Conservation (phyloP, 2,329 filamentous ascomycete genomes). For the Venturia oleaginea region DNA sequence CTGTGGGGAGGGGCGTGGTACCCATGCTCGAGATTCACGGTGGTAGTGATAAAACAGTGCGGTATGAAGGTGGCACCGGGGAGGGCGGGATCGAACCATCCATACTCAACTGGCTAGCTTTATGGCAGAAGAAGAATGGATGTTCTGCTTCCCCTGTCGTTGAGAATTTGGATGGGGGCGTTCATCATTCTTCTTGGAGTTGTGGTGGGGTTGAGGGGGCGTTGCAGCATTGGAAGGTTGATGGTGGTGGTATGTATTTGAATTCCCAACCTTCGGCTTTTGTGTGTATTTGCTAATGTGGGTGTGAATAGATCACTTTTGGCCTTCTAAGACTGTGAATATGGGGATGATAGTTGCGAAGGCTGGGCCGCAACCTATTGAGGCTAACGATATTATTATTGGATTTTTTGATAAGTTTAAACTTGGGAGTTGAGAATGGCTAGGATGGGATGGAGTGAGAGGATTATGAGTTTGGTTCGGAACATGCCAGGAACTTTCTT, state of each 20-base stretch:
- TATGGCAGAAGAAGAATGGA: background rate
- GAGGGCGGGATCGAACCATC: slow-evolving; percentile 36
- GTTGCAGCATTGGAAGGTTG: slow-evolving; percentile 38
- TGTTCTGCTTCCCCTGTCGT: slow-evolving; percentile 21
- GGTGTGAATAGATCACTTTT: slow-evolving; percentile 30
- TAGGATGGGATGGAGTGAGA: no score
- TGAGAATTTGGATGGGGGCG: slow-evolving; percentile 30
- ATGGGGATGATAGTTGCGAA: slow-evolving; percentile 34
- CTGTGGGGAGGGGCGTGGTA: slow-evolving; percentile 28
- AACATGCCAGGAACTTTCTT: no score
- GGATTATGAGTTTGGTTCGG: no score
- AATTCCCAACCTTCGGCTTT: background rate
- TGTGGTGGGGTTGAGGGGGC: slow-evolving; percentile 29
- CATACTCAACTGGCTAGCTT: slow-evolving; percentile 32
- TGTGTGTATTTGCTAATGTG: background rate
- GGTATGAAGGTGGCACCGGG: slow-evolving; percentile 36
- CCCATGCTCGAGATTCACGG: slow-evolving; percentile 45
- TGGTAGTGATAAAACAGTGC: slow-evolving; percentile 37
- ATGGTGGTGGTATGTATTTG: slow-evolving; percentile 31
- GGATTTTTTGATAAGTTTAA: slow-evolving; percentile 35
- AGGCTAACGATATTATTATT: slow-evolving; percentile 37
- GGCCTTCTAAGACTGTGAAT: slow-evolving; percentile 39
- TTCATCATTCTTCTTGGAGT: slow-evolving; percentile 36
- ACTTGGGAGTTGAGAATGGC: background rate
- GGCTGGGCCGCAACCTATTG: slow-evolving; percentile 34